Conservation (phyloP, 2,329 filamentous ascomycete species). For the Arthrobotrys megalospora region DNA sequence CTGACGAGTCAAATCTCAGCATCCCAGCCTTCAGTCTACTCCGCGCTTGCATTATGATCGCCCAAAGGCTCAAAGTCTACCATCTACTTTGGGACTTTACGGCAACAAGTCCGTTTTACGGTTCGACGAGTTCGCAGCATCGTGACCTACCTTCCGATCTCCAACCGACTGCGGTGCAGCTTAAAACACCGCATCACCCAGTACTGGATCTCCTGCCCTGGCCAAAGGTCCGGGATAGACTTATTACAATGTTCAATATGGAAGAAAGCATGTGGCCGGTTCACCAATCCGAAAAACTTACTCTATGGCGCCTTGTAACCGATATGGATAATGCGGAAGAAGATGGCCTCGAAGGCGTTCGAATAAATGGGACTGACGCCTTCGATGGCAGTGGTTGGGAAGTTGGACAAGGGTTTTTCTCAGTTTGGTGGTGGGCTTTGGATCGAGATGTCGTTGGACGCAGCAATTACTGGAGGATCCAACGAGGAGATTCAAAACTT, state of each 20-base stretch:
- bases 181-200: slow-evolving; percentile 42
- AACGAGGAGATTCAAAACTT: slow-evolving; percentile 44
- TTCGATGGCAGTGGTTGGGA: slow-evolving; percentile 52
- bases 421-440: slow-evolving; percentile 53
- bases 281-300: slow-evolving; percentile 47
- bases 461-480: slow-evolving; percentile 49
- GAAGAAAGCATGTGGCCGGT: slow-evolving; percentile 50
- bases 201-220: slow-evolving; percentile 43
- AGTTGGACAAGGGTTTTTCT: slow-evolving; percentile 48
- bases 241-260: slow-evolving; percentile 45
- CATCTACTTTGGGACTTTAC: slow-evolving; percentile 58
- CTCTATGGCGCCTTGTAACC: slow-evolving; percentile 40
- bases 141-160: slow-evolving; percentile 45
- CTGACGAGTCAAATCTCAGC: slow-evolving; percentile 59
- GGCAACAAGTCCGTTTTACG: slow-evolving; percentile 59
- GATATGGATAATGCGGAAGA: slow-evolving; percentile 57
- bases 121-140: slow-evolving; percentile 56
- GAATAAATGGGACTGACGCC: slow-evolving; percentile 42
- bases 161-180: slow-evolving; percentile 31
- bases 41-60: slow-evolving; percentile 54
- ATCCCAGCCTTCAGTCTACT: slow-evolving; percentile 56
- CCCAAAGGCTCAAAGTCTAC: slow-evolving; percentile 56
- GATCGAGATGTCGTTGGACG: slow-evolving; percentile 44
- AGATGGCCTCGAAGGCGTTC: slow-evolving; percentile 44
- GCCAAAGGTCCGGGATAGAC: slow-evolving; percentile 52